phyloP scores from a whole-genome alignment of 257 asterid species.

The Plantago elongata region DNA sequence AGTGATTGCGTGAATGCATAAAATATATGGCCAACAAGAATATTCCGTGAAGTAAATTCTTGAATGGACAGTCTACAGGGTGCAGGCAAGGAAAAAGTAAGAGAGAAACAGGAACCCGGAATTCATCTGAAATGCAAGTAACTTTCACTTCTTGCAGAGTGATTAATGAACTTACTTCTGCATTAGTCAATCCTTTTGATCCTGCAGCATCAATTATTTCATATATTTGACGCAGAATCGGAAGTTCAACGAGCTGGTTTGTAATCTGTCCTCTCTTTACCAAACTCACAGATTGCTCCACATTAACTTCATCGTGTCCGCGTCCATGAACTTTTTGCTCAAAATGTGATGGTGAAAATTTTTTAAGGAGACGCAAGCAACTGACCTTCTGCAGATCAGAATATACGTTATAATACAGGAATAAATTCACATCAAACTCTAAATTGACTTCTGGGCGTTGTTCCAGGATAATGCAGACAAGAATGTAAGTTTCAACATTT shows the following conservation, averaged over 20 bases:
- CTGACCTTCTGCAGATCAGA: slow-evolving; percentile 51
- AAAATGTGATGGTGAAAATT: slow-evolving; percentile 69
- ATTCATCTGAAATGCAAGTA: neutral
- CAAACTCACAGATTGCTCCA: slow-evolving; percentile 37
- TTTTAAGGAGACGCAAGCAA: slow-evolving; percentile 73
- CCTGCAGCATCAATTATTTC: slow-evolving; percentile 88
- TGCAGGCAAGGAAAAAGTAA: no score
- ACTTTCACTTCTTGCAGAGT: slow-evolving; percentile 11
- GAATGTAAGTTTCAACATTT: slow-evolving; percentile 13
- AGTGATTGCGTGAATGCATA: no score
- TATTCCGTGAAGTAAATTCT: no score
- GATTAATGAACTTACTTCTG: slow-evolving; percentile 49
- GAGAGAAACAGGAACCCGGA: neutral
- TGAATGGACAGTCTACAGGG: no score
- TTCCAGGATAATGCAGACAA: slow-evolving; percentile 2
- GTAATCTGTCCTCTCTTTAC: slow-evolving; percentile 66
- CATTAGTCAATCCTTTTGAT: slow-evolving; percentile 63
- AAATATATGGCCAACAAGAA: no score
- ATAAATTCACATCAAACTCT: neutral
- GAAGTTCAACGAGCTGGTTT: slow-evolving; percentile 82
- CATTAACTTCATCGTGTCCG: slow-evolving; percentile 36
- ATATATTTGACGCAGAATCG: slow-evolving; percentile 74
- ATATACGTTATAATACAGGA: neutral
- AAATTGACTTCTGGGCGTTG: neutral
- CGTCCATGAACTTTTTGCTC: slow-evolving; percentile 47